Conservation (phyloP, 1,284 basidiomycete genomes). For the Heimioporus retisporus region DNA sequence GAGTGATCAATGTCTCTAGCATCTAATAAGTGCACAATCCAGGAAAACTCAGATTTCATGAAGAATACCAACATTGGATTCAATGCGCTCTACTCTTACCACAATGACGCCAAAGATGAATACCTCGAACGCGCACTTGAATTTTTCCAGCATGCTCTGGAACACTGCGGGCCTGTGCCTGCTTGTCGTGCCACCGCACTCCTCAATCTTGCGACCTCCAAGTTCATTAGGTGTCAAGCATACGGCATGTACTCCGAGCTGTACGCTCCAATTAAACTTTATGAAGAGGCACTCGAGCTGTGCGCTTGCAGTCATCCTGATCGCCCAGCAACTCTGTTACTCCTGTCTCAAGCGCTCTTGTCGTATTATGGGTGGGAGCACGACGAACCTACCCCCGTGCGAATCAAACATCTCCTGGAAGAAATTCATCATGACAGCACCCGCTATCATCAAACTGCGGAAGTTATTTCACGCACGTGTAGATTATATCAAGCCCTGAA, state of each 20-base stretch:
- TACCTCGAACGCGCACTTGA: not conserved
- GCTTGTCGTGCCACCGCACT: constrained; percentile 5
- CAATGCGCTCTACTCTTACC: not conserved
- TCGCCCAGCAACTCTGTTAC: constrained; percentile 9
- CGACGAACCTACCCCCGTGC: no score
- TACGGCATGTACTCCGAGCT: not conserved
- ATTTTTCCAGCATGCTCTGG: not conserved
- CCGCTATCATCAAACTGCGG: no score
- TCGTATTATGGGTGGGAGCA: no score
- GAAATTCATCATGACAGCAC: no score
- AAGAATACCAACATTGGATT: not conserved
- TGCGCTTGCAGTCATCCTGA: constrained; percentile 11
- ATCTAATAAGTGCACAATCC: no score
- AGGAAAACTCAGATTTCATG: no score
- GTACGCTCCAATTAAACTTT: constrained; percentile 1
- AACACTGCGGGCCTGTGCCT: not conserved
- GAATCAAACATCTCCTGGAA: no score
- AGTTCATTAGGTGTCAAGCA: constrained; percentile 2
- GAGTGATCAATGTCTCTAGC: no score
- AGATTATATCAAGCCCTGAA: no score
- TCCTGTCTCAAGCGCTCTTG: constrained; percentile 8
- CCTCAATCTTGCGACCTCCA: constrained; percentile 24
- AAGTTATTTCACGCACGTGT: no score
- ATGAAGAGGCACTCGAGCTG: constrained; percentile 15
- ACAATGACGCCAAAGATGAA: not conserved